Percentiles rank a stretch among this genome's conserved stretches.
Conservation (phyloP, 2,329 filamentous ascomycete genomes). For the Fusarium xyrophilum region DNA sequence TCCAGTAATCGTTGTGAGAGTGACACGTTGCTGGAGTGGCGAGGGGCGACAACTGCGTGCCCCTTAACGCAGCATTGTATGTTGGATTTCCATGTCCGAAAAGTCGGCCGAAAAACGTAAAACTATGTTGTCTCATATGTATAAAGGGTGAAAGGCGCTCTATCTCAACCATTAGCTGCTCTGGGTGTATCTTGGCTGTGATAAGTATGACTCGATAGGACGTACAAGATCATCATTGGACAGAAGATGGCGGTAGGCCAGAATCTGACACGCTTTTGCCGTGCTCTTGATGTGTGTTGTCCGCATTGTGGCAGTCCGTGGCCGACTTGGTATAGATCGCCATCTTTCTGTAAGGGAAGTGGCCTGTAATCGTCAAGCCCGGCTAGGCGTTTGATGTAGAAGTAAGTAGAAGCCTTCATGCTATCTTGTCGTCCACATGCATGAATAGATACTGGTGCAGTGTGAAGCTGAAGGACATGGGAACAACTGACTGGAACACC, state of each 20-base stretch:
- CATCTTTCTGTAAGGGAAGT: background rate
- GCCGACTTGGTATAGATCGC: background rate
- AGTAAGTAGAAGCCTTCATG: background rate
- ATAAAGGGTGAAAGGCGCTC: background rate
- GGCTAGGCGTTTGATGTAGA: background rate
- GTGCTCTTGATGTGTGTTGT: background rate
- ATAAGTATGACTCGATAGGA: background rate
- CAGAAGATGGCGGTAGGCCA: background rate
- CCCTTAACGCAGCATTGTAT: background rate
- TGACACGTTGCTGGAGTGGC: background rate
- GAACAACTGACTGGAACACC: background rate
- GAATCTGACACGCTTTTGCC: background rate
- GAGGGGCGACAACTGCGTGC: background rate
- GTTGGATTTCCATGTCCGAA: background rate
- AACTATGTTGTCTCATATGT: background rate
- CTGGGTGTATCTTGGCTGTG: background rate
- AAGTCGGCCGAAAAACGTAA: background rate
- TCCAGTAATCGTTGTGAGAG: background rate
- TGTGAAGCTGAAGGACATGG: background rate
- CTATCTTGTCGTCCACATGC: background rate
- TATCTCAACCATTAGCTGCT: background rate
- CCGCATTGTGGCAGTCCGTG: no score
- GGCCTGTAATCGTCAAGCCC: background rate
- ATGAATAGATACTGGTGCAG: background rate
- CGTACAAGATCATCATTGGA: background rate